Percentiles rank a stretch among this genome's conserved stretches.
These are phyloP conservation scores for Ceratocystis destructans DNA, from an alignment of 2,329 filamentous ascomycete genomes.

Conservation along the genomic window DNA sequence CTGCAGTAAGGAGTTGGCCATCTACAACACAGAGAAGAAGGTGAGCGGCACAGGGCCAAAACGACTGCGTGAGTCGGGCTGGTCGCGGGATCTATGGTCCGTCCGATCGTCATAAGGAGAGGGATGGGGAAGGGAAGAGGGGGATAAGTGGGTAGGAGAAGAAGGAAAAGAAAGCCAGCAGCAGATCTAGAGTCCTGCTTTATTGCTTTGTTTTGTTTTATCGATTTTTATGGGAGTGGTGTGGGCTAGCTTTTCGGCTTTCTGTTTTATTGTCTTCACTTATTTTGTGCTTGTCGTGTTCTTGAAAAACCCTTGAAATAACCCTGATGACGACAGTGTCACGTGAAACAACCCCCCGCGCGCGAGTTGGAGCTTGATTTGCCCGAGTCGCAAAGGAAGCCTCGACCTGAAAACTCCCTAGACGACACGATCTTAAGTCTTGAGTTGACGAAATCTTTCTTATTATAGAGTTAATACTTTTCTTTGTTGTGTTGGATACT, in stretches of 20 bases:
- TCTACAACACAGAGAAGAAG: slow-evolving; percentile 40
- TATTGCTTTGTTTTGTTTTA: slow-evolving; percentile 6
- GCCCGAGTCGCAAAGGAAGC: background rate
- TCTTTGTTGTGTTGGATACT: no score
- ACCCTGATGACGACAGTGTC: slow-evolving; percentile 13
- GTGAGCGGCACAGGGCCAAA: slow-evolving; percentile 37
- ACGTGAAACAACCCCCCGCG: slow-evolving; percentile 10
- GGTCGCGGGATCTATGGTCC: slow-evolving; percentile 50
- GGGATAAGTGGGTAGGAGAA: background rate
- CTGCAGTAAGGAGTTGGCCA: slow-evolving; percentile 57
- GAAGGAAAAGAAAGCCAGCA: background rate
- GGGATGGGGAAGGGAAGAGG: background rate
- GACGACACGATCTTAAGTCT: no score
- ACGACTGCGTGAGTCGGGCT: slow-evolving; percentile 47
- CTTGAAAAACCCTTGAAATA: slow-evolving; percentile 1
- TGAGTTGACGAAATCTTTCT: no score
- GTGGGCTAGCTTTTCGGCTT: background rate
- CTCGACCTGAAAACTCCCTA: no score
- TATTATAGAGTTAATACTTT: no score
- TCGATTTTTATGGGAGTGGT: slow-evolving; percentile 2
- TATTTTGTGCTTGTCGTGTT: background rate
- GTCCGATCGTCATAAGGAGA: slow-evolving; percentile 30
- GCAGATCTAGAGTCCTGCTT: background rate
- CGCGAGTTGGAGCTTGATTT: background rate
- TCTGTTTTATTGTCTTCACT: slow-evolving; percentile 7